Evolutionary conservation across 2,329 filamentous ascomycete species (phyloP), one percentile per base, ranked within the genome.

Genomic region (Ophiostoma populinum): DNA sequence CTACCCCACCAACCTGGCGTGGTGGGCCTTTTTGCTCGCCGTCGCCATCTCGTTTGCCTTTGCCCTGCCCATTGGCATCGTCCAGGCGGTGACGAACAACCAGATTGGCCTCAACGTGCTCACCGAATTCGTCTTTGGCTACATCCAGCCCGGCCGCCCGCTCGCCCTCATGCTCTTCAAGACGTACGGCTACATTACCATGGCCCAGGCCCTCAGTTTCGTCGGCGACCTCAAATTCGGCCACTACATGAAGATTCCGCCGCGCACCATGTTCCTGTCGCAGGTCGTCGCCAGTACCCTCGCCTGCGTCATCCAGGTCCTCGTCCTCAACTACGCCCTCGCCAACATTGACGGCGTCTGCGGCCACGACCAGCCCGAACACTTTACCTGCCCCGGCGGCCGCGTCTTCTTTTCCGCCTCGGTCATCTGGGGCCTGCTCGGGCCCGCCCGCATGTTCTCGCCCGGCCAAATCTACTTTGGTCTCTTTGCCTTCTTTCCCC

Each of bases 131-230:
- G 65, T 82, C 40, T 65, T 77, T 40, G 77, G 77, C 6, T 81
- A 81, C 52, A 75, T 81, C 62, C 66, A 77, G 33, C 76, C 76
- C 0, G 77, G 77, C 18, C 64, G 65, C 3, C 76, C 77, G 2
- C 60, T 81, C 40, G 75, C 75, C 32, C 75, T 80, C 65, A 82
- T 82, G 75, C 65, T 81, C 56, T 81, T 81, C 59, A 80, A 80
- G 54, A 78, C 74, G 41, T 81, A 76, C 46, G 72, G 74, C 34
- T 79, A 77, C 49, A 67, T 79, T 37, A 70, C 63, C 54, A 76
- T 78, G 70, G 61, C 61, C 12, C 70, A 78, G 50, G 74, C 69
- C 0, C 57, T 77, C 33, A 72, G 67, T 50, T 78, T 78, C 50
- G 59, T 63, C 5, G 68, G 74, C 49, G 74, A 78, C 44, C 60